These are phyloP conservation scores for Candida corydali DNA, from an alignment of 805 yeast genomes.

Conservation along the genomic window DNA sequence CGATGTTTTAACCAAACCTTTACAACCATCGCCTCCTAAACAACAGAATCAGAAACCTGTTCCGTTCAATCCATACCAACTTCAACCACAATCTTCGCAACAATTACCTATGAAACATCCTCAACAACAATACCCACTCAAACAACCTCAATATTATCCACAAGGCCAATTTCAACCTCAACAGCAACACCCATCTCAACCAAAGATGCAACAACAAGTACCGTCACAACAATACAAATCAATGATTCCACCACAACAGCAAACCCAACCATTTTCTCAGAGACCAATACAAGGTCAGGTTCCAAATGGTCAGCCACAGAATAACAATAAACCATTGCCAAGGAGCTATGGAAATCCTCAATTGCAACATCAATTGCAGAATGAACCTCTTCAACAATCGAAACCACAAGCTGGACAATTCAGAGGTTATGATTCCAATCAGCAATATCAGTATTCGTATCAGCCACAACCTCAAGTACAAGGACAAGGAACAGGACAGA, in stretches of 20 bases:
- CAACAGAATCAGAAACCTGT: slow-evolving; percentile 11
- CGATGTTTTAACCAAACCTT: slow-evolving; percentile 12
- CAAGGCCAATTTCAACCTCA: neutral
- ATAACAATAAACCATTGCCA: slow-evolving; percentile 5
- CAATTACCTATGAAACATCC: slow-evolving; percentile 1
- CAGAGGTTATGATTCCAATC: slow-evolving; percentile 8
- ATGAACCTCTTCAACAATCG: slow-evolving; percentile 3
- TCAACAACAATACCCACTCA: slow-evolving; percentile 11
- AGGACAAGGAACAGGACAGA: too few species aligned
- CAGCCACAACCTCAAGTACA: slow-evolving; percentile 8
- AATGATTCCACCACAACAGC: slow-evolving; percentile 12
- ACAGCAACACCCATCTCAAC: slow-evolving; percentile 2
- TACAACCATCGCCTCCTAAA: slow-evolving; percentile 8
- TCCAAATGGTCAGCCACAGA: slow-evolving; percentile 1
- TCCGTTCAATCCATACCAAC: slow-evolving; percentile 11
- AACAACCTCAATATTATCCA: slow-evolving; percentile 5
- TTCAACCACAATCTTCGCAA: slow-evolving; percentile 11
- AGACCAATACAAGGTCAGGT: slow-evolving; percentile 11
- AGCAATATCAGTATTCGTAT: slow-evolving; percentile 9
- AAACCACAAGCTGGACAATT: slow-evolving; percentile 5
- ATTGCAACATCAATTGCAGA: neutral
- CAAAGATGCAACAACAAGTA: slow-evolving; percentile 1
- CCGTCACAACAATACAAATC: slow-evolving; percentile 14
- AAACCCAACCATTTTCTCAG: slow-evolving; percentile 10
- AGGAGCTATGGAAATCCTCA: slow-evolving; percentile 6